Conservation (phyloP, 2,329 filamentous ascomycete species). For the Neopestalotiopsis clavispora region DNA sequence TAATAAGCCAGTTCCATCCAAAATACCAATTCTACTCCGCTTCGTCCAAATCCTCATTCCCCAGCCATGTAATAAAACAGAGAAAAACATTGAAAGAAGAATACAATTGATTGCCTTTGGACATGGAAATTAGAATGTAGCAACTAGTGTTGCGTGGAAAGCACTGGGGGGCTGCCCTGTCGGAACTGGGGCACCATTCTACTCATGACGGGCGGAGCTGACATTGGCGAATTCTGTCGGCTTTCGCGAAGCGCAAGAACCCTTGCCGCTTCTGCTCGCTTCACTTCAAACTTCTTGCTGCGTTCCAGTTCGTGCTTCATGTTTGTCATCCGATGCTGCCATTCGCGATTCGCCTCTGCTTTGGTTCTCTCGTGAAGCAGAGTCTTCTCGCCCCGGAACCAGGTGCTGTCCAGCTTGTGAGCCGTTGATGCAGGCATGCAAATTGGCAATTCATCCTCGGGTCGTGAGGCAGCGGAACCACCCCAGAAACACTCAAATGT, state of each 20-base stretch:
- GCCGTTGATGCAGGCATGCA: slow-evolving; percentile 46
- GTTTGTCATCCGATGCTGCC: slow-evolving; percentile 44
- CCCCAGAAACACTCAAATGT: slow-evolving; percentile 62
- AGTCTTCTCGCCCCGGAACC: slow-evolving; percentile 49
- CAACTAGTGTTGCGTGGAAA: not conserved
- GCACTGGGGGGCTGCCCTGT: slow-evolving; percentile 15
- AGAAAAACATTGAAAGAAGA: not conserved
- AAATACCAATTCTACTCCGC: not conserved
- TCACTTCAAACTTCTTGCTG: slow-evolving; percentile 54
- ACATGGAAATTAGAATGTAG: not conserved
- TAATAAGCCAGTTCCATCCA: slow-evolving; percentile 1
- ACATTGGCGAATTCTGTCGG: slow-evolving; percentile 17
- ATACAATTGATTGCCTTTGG: not conserved
- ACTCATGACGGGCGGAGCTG: slow-evolving; percentile 14
- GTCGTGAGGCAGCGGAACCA: slow-evolving; percentile 52
- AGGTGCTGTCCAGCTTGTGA: slow-evolving; percentile 53
- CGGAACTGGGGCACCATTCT: slow-evolving; percentile 14
- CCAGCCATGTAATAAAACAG: not conserved
- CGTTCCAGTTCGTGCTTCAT: slow-evolving; percentile 54
- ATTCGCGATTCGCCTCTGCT: slow-evolving; percentile 50
- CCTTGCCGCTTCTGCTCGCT: slow-evolving; percentile 50
- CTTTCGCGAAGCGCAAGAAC: slow-evolving; percentile 37
- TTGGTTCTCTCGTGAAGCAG: slow-evolving; percentile 47
- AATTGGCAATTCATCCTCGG: slow-evolving; percentile 37
- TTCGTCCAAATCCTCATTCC: not conserved